Evolutionary conservation across 371 early-diverging fungal species (phyloP).

Genomic region (Entomophthora muscae): DNA sequence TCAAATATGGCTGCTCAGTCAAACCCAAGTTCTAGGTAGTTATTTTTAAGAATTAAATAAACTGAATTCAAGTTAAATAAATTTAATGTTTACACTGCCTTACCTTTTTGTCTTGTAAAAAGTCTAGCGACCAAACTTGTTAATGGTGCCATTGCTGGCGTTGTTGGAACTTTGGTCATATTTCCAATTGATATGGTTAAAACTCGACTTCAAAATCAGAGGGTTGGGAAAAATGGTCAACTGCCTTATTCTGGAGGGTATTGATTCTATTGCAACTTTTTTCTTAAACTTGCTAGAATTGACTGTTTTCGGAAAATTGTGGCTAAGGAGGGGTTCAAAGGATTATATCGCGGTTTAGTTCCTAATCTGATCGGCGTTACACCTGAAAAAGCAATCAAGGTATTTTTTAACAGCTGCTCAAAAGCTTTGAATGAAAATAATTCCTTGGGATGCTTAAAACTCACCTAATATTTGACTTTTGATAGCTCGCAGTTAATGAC

Average conservation of each 20-base stretch:
- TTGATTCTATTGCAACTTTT: not conserved
- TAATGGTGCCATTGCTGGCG: conserved; percentile 7
- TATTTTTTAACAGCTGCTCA: too few relatives aligned
- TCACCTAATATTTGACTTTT: too few relatives aligned
- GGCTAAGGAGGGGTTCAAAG: conserved; percentile 70
- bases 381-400: conserved; percentile 23
- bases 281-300: not conserved
- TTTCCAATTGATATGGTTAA: conserved; percentile 9
- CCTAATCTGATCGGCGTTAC: conserved; percentile 83
- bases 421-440: too few relatives aligned
- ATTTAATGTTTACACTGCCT: too few relatives aligned
- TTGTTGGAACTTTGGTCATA: conserved; percentile 6
- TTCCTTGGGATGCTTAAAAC: too few relatives aligned
- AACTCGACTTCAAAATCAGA: conserved; percentile 6
- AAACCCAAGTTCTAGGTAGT: too few relatives aligned
- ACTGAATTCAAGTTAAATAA: too few relatives aligned
- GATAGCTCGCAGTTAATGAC: conserved; percentile 8
- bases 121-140: conserved; percentile 4
- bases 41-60: too few relatives aligned
- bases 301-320: conserved; percentile 19
- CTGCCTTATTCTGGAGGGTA: conserved; percentile 3
- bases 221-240: not conserved
- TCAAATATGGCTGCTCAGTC: too few relatives aligned
- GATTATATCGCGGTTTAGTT: conserved; percentile 87
- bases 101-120: too few relatives aligned